These are phyloP conservation scores for Candida sanyaensis DNA, from an alignment of 1,139 yeast species.

Conservation along the genomic window DNA sequence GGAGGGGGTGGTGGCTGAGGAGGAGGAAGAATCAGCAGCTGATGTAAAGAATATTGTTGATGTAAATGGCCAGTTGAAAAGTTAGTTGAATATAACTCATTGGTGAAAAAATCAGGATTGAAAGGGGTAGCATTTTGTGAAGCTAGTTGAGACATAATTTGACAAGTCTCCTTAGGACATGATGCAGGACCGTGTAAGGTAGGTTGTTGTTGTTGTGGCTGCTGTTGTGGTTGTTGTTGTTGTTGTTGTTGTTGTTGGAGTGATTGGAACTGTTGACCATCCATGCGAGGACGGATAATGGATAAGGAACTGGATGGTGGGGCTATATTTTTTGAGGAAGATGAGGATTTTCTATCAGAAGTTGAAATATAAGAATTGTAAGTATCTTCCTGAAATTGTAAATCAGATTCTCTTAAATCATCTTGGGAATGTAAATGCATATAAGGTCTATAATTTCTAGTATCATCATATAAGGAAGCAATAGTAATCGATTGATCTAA, in stretches of 20 bases:
- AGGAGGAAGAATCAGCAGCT: conserved; percentile 2
- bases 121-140: not conserved
- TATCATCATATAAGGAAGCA: conserved; percentile 37
- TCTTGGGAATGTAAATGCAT: conserved; percentile 30
- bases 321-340: conserved; percentile 8
- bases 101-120: conserved; percentile 2
- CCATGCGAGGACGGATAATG: not conserved
- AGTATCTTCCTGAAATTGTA: conserved; percentile 32
- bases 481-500: conserved; percentile 47
- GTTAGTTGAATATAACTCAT: conserved; percentile 1
- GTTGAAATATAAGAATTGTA: conserved; percentile 9
- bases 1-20: conserved; percentile 2
- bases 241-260: too few species aligned
- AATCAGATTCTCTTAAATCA: conserved; percentile 35
- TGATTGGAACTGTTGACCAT: conserved; percentile 1
- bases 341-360: conserved; percentile 1
- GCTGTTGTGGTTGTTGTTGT: conserved; percentile 6
- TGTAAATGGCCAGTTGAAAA: not conserved
- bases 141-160: not conserved
- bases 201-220: conserved; percentile 4
- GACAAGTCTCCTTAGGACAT: not conserved
- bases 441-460: conserved; percentile 37
- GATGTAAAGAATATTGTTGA: conserved; percentile 1
- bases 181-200: not conserved
- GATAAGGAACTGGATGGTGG: conserved; percentile 1